Percentiles rank a stretch among this genome's conserved stretches.
These are phyloP conservation scores for Nyctanthes arbortristis DNA, from an alignment of 257 asterid species.

Conservation along the genomic window DNA sequence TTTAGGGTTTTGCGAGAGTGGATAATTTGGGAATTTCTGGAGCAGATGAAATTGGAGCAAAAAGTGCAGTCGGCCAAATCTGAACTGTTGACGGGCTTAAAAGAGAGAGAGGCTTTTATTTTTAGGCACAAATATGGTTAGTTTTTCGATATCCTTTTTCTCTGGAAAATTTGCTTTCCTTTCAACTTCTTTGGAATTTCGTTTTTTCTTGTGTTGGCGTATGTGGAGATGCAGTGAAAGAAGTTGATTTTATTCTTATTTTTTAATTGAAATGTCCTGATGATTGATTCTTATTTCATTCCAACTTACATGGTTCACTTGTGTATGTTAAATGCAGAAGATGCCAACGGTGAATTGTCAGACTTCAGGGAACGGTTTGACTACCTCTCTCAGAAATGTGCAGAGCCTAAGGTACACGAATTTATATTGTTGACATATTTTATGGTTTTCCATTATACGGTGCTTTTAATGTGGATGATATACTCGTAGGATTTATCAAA, in stretches of 20 bases:
- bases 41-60: slow-evolving; percentile 60
- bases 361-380: slow-evolving; percentile 59
- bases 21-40: slow-evolving; percentile 33
- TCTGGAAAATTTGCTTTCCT: neutral
- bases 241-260: neutral
- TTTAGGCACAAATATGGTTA: slow-evolving; percentile 67
- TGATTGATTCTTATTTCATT: neutral
- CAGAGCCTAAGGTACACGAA: slow-evolving; percentile 41
- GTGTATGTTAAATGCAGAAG: slow-evolving; percentile 53
- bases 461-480: neutral
- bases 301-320: slow-evolving; percentile 7
- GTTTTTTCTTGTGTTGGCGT: neutral
- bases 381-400: slow-evolving; percentile 41
- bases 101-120: slow-evolving; percentile 53
- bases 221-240: neutral
- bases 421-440: slow-evolving; percentile 1
- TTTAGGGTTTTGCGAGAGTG: slow-evolving; percentile 29
- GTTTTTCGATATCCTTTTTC: slow-evolving; percentile 18
- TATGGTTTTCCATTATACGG: neutral
- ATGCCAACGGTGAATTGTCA: slow-evolving; percentile 47
- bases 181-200: neutral
- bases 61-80: slow-evolving; percentile 46
- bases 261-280: neutral
- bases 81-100: slow-evolving; percentile 51
- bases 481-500: slow-evolving; percentile 47